A percentile compares a stretch with the other conserved stretches of the same genome.
Conservation (phyloP, 2,329 filamentous ascomycete genomes). For the Cercospora canescens region DNA sequence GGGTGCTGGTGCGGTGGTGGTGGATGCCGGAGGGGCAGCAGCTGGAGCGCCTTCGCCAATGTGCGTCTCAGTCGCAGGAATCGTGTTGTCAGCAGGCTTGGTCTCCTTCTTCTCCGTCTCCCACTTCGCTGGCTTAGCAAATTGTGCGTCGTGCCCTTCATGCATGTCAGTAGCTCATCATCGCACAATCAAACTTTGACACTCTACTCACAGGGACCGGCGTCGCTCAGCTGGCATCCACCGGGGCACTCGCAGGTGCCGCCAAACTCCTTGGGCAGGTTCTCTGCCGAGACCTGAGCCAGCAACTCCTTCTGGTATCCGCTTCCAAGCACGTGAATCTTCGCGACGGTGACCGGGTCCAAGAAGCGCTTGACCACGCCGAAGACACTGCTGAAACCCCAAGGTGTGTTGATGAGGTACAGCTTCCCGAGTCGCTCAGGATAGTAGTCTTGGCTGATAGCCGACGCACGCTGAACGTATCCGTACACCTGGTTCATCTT, state of each 20-base stretch:
- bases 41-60: slow-evolving; percentile 32
- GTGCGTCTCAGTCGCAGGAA: slow-evolving; percentile 35
- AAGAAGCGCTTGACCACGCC: slow-evolving; percentile 87
- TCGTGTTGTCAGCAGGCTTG: slow-evolving; percentile 38
- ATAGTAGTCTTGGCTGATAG: slow-evolving; percentile 98
- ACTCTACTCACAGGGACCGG: slow-evolving; percentile 69
- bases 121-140: slow-evolving; percentile 59
- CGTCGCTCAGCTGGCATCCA: slow-evolving; percentile 83
- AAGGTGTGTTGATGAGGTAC: slow-evolving; percentile 97
- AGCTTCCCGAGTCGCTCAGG: slow-evolving; percentile 93
- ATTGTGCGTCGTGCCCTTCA: slow-evolving; percentile 64
- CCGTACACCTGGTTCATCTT: slow-evolving; percentile 82
- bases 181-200: background rate
- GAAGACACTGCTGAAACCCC: slow-evolving; percentile 90
- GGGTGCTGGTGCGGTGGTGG: slow-evolving; percentile 24
- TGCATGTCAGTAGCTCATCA: slow-evolving; percentile 16
- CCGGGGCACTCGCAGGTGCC: slow-evolving; percentile 79
- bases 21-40: slow-evolving; percentile 19
- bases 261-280: slow-evolving; percentile 83
- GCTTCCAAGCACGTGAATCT: slow-evolving; percentile 87
- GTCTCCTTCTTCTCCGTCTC: slow-evolving; percentile 27
- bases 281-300: slow-evolving; percentile 82
- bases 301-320: slow-evolving; percentile 83
- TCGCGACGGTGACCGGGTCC: slow-evolving; percentile 92
- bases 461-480: slow-evolving; percentile 82